Percentiles rank a stretch among this genome's conserved stretches.
Conservation (phyloP, 768 basidiomycete species). For the Naganishia vaughanmartiniae region DNA sequence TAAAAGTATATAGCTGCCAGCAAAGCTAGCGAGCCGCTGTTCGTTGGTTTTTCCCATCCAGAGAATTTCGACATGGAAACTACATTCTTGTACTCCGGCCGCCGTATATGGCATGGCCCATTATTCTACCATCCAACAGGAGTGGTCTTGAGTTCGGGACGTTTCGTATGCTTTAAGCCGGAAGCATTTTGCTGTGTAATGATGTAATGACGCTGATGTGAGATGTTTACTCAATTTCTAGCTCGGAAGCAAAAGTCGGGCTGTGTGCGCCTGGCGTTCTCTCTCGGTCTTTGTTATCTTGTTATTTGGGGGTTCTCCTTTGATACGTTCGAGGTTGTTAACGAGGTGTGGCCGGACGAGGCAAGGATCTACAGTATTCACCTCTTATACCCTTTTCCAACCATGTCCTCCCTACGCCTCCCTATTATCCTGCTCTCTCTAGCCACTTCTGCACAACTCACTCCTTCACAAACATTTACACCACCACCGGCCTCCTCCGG, state of each 20-base stretch:
- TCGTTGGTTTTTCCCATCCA: not conserved
- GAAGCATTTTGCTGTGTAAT: too few species aligned
- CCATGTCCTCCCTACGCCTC: constrained; percentile 11
- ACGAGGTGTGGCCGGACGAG: not conserved
- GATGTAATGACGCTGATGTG: too few species aligned
- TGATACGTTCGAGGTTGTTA: not conserved
- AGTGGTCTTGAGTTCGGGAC: too few species aligned
- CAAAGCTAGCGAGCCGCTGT: constrained; percentile 7
- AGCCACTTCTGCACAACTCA: constrained; percentile 39
- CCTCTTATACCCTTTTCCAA: not conserved
- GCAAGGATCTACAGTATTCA: not conserved
- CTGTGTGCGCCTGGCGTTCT: not conserved
- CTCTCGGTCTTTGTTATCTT: too few species aligned
- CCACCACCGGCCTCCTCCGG: constrained; percentile 18
- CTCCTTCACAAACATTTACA: constrained; percentile 31
- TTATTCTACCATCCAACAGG: too few species aligned
- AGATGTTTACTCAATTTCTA: not conserved
- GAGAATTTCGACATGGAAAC: constrained; percentile 6
- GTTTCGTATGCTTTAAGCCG: too few species aligned
- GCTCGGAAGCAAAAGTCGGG: not conserved
- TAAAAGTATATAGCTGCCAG: constrained; percentile 14
- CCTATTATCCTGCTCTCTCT: constrained; percentile 3
- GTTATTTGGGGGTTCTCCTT: not conserved
- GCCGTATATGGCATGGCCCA: too few species aligned
- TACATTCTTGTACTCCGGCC: not conserved